Evolutionary conservation across 2,329 filamentous ascomycete species (phyloP), one percentile per base, ranked within the genome.

Genomic region (Aspergillus fumigatus): DNA sequence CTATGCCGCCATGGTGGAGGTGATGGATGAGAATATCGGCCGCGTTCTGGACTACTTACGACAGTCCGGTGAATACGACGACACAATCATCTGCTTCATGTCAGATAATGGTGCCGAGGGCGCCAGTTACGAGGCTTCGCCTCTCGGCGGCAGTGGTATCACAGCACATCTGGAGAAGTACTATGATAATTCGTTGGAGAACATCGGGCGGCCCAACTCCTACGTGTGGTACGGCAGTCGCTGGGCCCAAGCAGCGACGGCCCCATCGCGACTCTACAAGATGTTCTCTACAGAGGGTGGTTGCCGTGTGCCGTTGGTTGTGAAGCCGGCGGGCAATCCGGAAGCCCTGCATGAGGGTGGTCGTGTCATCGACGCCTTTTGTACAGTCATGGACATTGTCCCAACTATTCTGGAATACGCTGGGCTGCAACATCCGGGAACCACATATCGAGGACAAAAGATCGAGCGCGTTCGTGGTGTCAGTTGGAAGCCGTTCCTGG

Each of bases 141-240:
- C 83, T 0, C 81, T 85, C 53, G 78, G 85, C 4, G 75, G 80
- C 53, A 79, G 79, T 49, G 76, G 76, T 25, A 80, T 83, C 60
- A 78, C 84, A 63, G 75, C 80, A 3, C 80, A 83, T 61, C 68
- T 84, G 27, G 72, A 81, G 60, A 82, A 81, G 63, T 83, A 84
- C 70, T 84, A 84, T 67, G 73, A 84, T 69, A 84, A 84, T 64
- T 73, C 73, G 40, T 74, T 85, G 21, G 81, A 84, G 26, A 86
- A 85, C 58, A 75, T 86, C 29, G 84, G 84, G 10, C 78, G 82
- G 51, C 80, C 71, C 50, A 74, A 84, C 65, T 82, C 78, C 2
- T 86, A 83, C 65, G 79, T 84, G 56, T 86, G 83, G 83, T 85
- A 85, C 60, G 83, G 83, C 1, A 80, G 80, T 3, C 77, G 77